Percentiles rank a stretch among this genome's conserved stretches.
Conservation (phyloP, 306 rosid species). For the Casuarina equisetifolia region DNA sequence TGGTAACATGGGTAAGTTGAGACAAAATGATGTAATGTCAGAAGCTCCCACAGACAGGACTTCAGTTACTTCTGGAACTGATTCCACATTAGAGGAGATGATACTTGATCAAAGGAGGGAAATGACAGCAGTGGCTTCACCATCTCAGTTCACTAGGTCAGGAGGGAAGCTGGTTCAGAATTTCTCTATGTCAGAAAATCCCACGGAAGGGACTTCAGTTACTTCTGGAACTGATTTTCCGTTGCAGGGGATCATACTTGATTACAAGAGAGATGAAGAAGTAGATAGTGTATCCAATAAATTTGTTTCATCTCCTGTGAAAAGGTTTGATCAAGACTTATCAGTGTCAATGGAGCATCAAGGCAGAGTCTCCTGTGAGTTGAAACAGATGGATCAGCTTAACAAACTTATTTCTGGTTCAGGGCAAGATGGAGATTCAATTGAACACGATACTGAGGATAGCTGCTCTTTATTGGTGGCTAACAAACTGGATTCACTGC, state of each 20-base stretch:
- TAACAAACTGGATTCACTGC: constrained; percentile 26
- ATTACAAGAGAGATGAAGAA: constrained; percentile 23
- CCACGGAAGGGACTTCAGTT: constrained; percentile 14
- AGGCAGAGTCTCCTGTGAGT: constrained; percentile 25
- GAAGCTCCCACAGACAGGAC: constrained; percentile 32
- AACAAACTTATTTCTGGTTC: constrained; percentile 28
- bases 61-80: neutral
- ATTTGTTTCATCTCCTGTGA: constrained; percentile 35
- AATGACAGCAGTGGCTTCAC: constrained; percentile 30
- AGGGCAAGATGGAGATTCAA: constrained; percentile 25
- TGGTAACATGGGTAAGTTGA: constrained; percentile 27
- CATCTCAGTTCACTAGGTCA: constrained; percentile 33
- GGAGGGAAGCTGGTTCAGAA: constrained; percentile 32
- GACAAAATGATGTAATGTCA: constrained; percentile 35
- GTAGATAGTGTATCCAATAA: constrained; percentile 21
- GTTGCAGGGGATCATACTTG: constrained; percentile 23
- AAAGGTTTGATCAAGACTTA: constrained; percentile 25
- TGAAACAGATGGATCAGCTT: constrained; percentile 35
- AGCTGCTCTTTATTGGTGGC: constrained; percentile 19
- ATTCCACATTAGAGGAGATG: too few species aligned
- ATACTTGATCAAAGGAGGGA: neutral
- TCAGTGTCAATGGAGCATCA: constrained; percentile 31
- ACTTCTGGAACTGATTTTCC: constrained; percentile 23
- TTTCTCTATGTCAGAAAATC: constrained; percentile 27
- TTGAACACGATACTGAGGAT: constrained; percentile 12